Conservation (phyloP, 1,284 basidiomycete species). For the Trametes pubescens region DNA sequence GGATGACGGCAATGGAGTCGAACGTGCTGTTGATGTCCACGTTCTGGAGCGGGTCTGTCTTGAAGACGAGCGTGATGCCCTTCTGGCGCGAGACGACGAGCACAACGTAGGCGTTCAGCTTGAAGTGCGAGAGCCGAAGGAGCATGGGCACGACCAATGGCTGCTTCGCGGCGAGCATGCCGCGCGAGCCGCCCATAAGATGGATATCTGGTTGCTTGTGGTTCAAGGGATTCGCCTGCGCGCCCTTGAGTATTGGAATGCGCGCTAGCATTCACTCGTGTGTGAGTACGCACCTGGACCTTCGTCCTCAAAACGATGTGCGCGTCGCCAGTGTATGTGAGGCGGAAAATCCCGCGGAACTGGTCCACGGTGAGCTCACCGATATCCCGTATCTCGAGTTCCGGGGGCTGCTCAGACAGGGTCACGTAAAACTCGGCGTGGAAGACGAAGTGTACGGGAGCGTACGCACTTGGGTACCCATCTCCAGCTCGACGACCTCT, state of each 20-base stretch:
- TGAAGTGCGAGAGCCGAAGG: constrained; percentile 94
- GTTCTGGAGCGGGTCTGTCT: constrained; percentile 98
- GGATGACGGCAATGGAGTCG: constrained; percentile 97
- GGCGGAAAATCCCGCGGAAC: constrained; percentile 96
- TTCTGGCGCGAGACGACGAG: constrained; percentile 97
- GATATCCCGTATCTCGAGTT: constrained; percentile 97
- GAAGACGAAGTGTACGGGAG: neutral
- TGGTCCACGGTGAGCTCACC: constrained; percentile 96
- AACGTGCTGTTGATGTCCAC: constrained; percentile 98
- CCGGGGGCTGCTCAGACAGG: constrained; percentile 77
- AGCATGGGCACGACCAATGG: constrained; percentile 98
- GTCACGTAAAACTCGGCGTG: constrained; percentile 4
- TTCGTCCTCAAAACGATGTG: constrained; percentile 96
- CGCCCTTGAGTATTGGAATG: constrained; percentile 9
- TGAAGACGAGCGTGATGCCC: constrained; percentile 99
- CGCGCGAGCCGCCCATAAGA: constrained; percentile 76
- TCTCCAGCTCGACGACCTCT: constrained; percentile 96
- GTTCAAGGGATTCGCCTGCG: constrained; percentile 93
- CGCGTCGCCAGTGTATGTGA: constrained; percentile 97
- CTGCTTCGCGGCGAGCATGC: constrained; percentile 92
- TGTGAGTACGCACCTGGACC: constrained; percentile 77
- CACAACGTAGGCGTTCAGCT: constrained; percentile 95
- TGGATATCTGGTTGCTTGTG: constrained; percentile 87
- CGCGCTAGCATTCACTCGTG: neutral
- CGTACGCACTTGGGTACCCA: constrained; percentile 90